Evolutionary conservation across 2,329 filamentous ascomycete genomes (phyloP).

Genomic region (Chalara sp.): DNA sequence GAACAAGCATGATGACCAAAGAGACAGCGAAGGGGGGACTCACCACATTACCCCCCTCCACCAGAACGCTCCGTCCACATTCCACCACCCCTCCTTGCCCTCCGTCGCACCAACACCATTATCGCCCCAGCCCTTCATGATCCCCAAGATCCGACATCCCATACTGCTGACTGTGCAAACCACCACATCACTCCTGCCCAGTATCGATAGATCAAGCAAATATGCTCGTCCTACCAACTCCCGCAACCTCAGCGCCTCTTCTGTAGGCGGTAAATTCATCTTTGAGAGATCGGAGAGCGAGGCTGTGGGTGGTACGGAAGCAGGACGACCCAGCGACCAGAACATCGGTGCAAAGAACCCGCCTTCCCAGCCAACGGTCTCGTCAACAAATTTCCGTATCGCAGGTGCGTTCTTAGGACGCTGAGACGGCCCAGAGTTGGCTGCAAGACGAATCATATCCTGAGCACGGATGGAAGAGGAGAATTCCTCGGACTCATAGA

Average conservation of each 20-base stretch:
- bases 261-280: slow-evolving; percentile 28
- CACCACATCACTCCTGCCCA: slow-evolving; percentile 63
- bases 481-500: slow-evolving; percentile 63
- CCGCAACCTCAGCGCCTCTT: slow-evolving; percentile 56
- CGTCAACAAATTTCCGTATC: slow-evolving; percentile 61
- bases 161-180: slow-evolving; percentile 71
- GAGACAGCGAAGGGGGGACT: too few species aligned
- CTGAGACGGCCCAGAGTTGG: slow-evolving; percentile 34
- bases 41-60: slow-evolving; percentile 36
- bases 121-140: slow-evolving; percentile 82
- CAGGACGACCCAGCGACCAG: slow-evolving; percentile 55
- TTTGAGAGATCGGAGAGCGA: slow-evolving; percentile 24
- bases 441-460: slow-evolving; percentile 68
- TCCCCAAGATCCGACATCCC: slow-evolving; percentile 67
- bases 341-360: slow-evolving; percentile 81
- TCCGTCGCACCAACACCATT: slow-evolving; percentile 38
- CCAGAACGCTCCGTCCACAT: slow-evolving; percentile 66
- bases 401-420: slow-evolving; percentile 28
- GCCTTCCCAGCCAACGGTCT: slow-evolving; percentile 79
- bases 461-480: slow-evolving; percentile 55
- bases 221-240: slow-evolving; percentile 76
- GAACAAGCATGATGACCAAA: too few species aligned
- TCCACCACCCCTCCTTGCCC: slow-evolving; percentile 56
- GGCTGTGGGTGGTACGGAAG: slow-evolving; percentile 21
- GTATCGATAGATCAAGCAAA: slow-evolving; percentile 70